Base-by-base conservation (phyloP, 2,329 filamentous ascomycete genomes). In the Atkinsonella hypoxylon region DNA sequence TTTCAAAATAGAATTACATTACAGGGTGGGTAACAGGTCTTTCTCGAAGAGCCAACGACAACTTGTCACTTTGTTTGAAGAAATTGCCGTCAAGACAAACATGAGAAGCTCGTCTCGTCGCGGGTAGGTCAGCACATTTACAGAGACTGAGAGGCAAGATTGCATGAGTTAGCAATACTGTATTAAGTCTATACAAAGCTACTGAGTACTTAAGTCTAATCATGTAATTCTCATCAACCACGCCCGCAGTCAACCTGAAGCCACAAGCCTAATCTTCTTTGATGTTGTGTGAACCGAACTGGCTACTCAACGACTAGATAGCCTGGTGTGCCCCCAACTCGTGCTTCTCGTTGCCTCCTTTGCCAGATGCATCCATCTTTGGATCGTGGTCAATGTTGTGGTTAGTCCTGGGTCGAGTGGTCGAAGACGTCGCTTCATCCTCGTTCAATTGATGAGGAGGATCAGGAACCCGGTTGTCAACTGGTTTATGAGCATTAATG, bases 371-470 rank as follows among this genome's bases (percentile, higher is more conserved):
- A n/a, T 22, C 49, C 10, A n/a, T 18, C 30, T 36, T 47, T 22
- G 45, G 32, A 39, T 54, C 49, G 4, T 18, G n/a, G 5, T 50
- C 34, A 12, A 54, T 42, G 13, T 11, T 36, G 42, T 55, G 53
- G 10, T 40, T 20, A 17, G 39, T 20, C 6, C 9, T 20, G 17
- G 34, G 30, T 40, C n/a, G 31, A 17, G 41, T 30, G 2, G 10
- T 17, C 15, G 50, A 42, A 9, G 12, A 18, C 6, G 20, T 18
- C 7, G 47, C 39, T 15, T 34, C 48, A 30, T 55, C 51, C n/a
- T 55, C 53, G 5, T 20, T 45, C 38, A 55, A 42, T 10, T 13
- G 32, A 40, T 58, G 53, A 4, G 42, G 13, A 11, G 49, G 11
- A 11, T 31, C 39, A 5, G 39, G 26, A 12, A 17, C 30, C 11